These are phyloP conservation scores for Elsinoe arachidis DNA, from an alignment of 2,329 filamentous ascomycete genomes.

Conservation along the genomic window DNA sequence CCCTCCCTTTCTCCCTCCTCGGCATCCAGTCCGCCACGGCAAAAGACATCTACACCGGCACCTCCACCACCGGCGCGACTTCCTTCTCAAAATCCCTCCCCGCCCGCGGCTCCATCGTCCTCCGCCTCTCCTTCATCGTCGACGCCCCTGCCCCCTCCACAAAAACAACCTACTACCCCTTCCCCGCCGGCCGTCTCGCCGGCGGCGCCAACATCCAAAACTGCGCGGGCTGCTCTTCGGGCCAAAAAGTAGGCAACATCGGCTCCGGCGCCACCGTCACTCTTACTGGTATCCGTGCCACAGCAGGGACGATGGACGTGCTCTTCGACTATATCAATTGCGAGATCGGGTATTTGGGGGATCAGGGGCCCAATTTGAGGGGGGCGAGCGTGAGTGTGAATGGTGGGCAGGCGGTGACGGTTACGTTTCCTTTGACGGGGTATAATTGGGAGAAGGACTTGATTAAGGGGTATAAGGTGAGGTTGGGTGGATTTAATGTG, in stretches of 20 bases:
- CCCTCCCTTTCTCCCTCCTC: conserved; percentile 26
- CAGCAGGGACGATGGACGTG: conserved; percentile 26
- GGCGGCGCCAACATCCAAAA: conserved; percentile 24
- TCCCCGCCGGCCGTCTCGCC: conserved; percentile 24
- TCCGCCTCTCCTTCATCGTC: conserved; percentile 30
- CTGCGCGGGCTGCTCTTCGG: conserved; percentile 29
- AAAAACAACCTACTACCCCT: conserved; percentile 25
- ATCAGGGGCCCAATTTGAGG: conserved; percentile 27
- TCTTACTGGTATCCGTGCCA: conserved; percentile 23
- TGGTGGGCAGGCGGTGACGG: conserved; percentile 27
- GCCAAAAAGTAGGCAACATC: conserved; percentile 29
- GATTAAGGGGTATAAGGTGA: conserved; percentile 19
- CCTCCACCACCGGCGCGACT: conserved; percentile 14
- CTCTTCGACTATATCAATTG: conserved; percentile 35
- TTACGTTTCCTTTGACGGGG: conserved; percentile 33
- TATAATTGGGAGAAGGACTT: conserved; percentile 32
- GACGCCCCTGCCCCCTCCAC: conserved; percentile 3
- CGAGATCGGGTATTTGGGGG: conserved; percentile 31
- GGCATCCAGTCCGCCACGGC: conserved; percentile 29
- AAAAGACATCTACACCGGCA: conserved; percentile 30
- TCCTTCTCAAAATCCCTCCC: conserved; percentile 21
- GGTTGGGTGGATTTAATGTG: conserved; percentile 22
- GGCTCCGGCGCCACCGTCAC: conserved; percentile 21
- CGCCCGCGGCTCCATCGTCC: conserved; percentile 24
- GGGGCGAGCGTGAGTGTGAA: conserved; percentile 33